Percentiles rank a stretch among this genome's conserved stretches.
These are phyloP conservation scores for Hygrocybe punicea DNA, from an alignment of 768 basidiomycete genomes.

Conservation along the genomic window DNA sequence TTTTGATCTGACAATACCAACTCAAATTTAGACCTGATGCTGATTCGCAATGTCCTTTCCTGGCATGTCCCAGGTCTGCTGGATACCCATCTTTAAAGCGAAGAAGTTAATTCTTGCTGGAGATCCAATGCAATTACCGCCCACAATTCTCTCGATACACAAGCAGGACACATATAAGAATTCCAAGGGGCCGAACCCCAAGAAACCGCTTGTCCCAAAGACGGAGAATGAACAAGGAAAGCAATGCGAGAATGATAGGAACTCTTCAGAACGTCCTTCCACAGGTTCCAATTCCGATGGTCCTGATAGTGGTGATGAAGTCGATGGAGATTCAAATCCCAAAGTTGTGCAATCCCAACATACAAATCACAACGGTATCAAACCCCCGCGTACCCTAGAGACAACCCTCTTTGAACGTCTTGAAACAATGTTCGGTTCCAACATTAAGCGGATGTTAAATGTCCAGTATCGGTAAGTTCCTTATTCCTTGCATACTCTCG, in stretches of 20 bases:
- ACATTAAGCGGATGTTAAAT: constrained; percentile 82
- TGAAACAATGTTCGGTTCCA: constrained; percentile 79
- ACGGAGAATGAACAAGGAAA: constrained; percentile 13
- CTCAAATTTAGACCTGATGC: background rate
- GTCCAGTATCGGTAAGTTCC: constrained; percentile 77
- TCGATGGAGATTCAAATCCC: background rate
- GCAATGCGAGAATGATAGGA: constrained; percentile 6
- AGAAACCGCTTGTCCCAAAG: constrained; percentile 2
- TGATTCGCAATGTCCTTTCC: background rate
- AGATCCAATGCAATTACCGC: constrained; percentile 94
- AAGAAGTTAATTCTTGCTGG: constrained; percentile 89
- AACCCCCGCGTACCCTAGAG: constrained; percentile 72
- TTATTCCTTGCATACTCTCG: background rate
- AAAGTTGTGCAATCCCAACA: background rate
- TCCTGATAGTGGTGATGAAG: constrained; percentile 17
- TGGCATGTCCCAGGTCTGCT: constrained; percentile 61
- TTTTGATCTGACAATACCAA: background rate
- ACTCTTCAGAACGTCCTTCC: background rate
- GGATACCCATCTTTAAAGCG: constrained; percentile 92
- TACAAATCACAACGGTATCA: constrained; percentile 24
- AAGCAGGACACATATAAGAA: constrained; percentile 37
- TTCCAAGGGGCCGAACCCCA: constrained; percentile 4
- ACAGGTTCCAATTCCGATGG: constrained; percentile 29
- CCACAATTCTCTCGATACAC: constrained; percentile 77
- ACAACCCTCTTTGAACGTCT: constrained; percentile 90